Percentiles rank a stretch among this genome's conserved stretches.
phyloP scores from a whole-genome alignment of 768 basidiomycete genomes.

The Rubroboletus satanas region DNA sequence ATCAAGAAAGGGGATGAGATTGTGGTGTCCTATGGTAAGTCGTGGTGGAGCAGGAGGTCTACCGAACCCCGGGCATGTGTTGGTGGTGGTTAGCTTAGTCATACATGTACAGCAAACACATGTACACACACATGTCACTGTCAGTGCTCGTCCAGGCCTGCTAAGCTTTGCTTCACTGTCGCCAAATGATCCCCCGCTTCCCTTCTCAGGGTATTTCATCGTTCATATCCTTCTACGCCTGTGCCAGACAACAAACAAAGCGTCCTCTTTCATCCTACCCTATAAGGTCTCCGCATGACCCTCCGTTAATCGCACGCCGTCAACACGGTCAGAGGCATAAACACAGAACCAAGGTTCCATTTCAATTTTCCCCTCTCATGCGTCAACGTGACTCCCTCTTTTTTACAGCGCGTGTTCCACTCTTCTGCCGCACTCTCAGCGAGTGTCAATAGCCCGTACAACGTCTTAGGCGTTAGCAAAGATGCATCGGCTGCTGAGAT shows the following conservation, averaged over 20 bases:
- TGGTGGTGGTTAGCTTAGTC: slow-evolving; percentile 16
- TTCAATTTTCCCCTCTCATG: slow-evolving; percentile 5
- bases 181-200: slow-evolving; percentile 50
- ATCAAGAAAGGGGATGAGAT: slow-evolving; percentile 83
- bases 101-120: slow-evolving; percentile 13
- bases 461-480: slow-evolving; percentile 81
- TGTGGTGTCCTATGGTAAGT: slow-evolving; percentile 83
- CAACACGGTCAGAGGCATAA: slow-evolving; percentile 17
- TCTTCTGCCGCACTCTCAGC: slow-evolving; percentile 49
- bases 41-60: slow-evolving; percentile 55
- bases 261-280: slow-evolving; percentile 38
- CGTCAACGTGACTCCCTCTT: slow-evolving; percentile 19
- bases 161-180: slow-evolving; percentile 2
- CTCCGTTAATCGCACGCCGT: slow-evolving; percentile 10
- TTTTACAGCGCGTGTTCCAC: slow-evolving; percentile 69
- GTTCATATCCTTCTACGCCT: slow-evolving; percentile 57
- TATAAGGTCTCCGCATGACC: slow-evolving; percentile 35
- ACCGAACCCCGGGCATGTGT: slow-evolving; percentile 18
- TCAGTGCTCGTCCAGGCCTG: background rate
- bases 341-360: slow-evolving; percentile 39
- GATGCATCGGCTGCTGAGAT: slow-evolving; percentile 85
- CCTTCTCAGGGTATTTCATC: slow-evolving; percentile 45
- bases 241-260: slow-evolving; percentile 38
- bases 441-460: slow-evolving; percentile 80
- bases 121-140: slow-evolving; percentile 9